Percentiles rank a stretch among this genome's conserved stretches.
Conservation (phyloP, 306 rosid genomes). For the Astragalus membranaceus region DNA sequence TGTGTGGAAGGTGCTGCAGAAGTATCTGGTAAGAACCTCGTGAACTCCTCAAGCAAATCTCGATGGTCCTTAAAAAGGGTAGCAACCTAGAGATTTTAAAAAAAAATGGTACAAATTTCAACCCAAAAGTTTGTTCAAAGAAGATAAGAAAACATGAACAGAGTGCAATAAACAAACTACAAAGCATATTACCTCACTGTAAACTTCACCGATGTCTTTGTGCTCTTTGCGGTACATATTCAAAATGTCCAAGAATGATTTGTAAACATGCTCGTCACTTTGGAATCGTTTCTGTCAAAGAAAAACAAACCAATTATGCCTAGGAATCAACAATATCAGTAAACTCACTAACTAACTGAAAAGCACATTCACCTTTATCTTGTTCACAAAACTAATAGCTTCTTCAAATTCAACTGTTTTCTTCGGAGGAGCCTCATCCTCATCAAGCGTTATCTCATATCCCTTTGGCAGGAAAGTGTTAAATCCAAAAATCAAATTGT, state of each 20-base stretch:
- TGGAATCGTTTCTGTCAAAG: slow-evolving; percentile 76
- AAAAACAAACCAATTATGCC: slow-evolving; percentile 6
- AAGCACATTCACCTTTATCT: slow-evolving; percentile 69
- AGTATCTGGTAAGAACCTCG: slow-evolving; percentile 83
- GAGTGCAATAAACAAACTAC: not conserved
- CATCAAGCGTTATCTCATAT: slow-evolving; percentile 84
- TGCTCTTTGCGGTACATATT: slow-evolving; percentile 97
- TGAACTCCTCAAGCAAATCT: slow-evolving; percentile 86
- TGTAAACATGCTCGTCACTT: slow-evolving; percentile 79
- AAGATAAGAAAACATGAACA: not conserved
- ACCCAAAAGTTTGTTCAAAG: not conserved
- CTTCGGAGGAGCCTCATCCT: slow-evolving; percentile 72
- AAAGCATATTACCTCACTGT: slow-evolving; percentile 61
- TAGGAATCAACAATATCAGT: not conserved
- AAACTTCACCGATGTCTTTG: slow-evolving; percentile 85
- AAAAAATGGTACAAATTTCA: slow-evolving; percentile 2
- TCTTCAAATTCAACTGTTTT: slow-evolving; percentile 92
- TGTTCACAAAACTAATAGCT: slow-evolving; percentile 95
- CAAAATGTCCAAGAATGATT: slow-evolving; percentile 90
- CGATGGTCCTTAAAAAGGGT: slow-evolving; percentile 64
- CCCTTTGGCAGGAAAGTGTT: slow-evolving; percentile 98
- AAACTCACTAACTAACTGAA: slow-evolving; percentile 5
- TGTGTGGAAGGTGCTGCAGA: slow-evolving; percentile 67
- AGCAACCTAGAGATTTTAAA: slow-evolving; percentile 53
- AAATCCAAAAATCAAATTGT: slow-evolving; percentile 84